These are phyloP conservation scores for Prunus mongolica DNA, from an alignment of 306 rosid genomes.

Conservation along the genomic window DNA sequence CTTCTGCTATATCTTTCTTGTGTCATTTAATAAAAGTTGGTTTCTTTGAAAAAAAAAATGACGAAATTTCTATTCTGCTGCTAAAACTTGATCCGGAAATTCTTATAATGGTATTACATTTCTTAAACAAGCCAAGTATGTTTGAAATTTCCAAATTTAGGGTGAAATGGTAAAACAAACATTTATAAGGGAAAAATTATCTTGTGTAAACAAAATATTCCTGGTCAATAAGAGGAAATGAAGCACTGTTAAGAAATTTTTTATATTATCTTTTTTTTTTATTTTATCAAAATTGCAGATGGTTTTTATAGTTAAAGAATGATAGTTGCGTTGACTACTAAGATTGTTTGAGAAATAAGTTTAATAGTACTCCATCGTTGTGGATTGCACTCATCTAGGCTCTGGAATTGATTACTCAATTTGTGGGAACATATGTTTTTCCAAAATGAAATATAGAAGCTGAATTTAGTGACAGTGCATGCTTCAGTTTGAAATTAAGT, in stretches of 20 bases:
- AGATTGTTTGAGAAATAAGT: not conserved
- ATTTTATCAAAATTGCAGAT: too few relatives aligned
- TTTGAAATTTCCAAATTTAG: not conserved
- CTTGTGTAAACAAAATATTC: not conserved
- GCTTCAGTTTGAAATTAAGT: not conserved
- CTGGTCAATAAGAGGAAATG: not conserved
- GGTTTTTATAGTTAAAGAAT: too few relatives aligned
- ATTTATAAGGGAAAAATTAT: not conserved
- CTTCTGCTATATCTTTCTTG: too few relatives aligned
- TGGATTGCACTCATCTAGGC: not conserved
- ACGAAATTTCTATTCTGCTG: not conserved
- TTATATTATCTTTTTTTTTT: not conserved
- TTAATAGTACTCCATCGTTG: not conserved
- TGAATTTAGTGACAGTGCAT: not conserved
- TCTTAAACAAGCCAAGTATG: not conserved
- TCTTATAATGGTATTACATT: not conserved
- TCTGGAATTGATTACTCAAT: not conserved
- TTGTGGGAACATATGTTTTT: not conserved
- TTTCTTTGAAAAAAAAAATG: not conserved
- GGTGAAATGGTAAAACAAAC: not conserved
- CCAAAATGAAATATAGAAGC: not conserved
- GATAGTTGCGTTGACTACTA: not conserved
- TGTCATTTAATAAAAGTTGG: too few relatives aligned
- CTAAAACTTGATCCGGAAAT: not conserved
- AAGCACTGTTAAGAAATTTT: not conserved